Conservation (phyloP, 257 asterid genomes). For the Verbascum thapsus region DNA sequence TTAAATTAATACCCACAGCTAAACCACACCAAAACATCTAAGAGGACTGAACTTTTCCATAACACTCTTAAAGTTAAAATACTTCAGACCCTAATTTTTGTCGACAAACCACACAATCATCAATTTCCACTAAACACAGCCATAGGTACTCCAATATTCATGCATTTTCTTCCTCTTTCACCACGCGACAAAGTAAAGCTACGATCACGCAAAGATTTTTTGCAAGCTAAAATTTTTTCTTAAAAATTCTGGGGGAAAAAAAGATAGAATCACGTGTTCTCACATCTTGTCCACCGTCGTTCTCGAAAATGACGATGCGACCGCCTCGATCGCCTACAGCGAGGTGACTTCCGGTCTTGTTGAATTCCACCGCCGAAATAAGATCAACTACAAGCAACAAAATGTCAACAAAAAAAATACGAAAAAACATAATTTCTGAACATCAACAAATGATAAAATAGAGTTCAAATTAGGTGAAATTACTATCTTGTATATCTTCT, state of each 20-base stretch:
- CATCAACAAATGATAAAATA: neutral
- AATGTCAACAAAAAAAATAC: constrained; percentile 9
- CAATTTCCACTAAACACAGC: constrained; percentile 21
- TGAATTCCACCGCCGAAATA: constrained; percentile 74
- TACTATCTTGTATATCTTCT: constrained; percentile 67
- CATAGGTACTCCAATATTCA: constrained; percentile 12
- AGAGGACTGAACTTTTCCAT: constrained; percentile 17
- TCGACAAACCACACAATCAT: constrained; percentile 17
- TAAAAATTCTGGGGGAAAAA: neutral
- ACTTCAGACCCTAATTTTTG: neutral
- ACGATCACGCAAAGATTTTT: neutral
- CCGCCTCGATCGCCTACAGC: constrained; percentile 90
- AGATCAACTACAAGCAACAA: constrained; percentile 56
- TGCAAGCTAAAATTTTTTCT: neutral
- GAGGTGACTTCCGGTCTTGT: constrained; percentile 62
- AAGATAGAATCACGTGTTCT: constrained; percentile 26
- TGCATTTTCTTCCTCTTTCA: neutral
- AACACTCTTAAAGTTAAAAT: constrained; percentile 19
- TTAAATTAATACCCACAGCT: neutral
- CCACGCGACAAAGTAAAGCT: neutral
- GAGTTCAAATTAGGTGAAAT: constrained; percentile 18
- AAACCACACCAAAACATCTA: constrained; percentile 2
- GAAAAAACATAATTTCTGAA: neutral
- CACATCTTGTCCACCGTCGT: constrained; percentile 56
- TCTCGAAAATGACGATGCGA: constrained; percentile 71